Conservation (phyloP, 73 alveolate species). For the Paramecium primaurelia region DNA sequence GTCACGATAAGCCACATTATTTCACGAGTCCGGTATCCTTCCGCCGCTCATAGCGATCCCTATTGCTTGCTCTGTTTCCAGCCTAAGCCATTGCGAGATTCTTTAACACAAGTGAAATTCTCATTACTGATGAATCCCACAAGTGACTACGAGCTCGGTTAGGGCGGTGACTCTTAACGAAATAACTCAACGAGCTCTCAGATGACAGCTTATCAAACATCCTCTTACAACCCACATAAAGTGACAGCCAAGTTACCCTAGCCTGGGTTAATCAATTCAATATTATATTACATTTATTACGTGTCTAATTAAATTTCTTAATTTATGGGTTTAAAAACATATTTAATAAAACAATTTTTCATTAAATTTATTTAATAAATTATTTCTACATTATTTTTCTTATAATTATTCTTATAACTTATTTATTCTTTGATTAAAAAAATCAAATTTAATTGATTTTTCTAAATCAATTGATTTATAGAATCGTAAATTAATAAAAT, state of each 20-base stretch:
- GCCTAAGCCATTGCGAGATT: slow-evolving; percentile 54
- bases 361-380: slow-evolving; percentile 62
- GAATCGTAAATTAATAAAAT: neutral
- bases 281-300: neutral
- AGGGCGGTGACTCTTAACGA: slow-evolving; percentile 62
- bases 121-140: slow-evolving; percentile 38
- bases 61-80: slow-evolving; percentile 55
- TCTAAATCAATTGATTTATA: neutral
- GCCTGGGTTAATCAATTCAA: slow-evolving; percentile 17
- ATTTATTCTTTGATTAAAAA: neutral
- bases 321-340: neutral
- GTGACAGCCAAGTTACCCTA: slow-evolving; percentile 40
- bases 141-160: slow-evolving; percentile 57
- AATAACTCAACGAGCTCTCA: slow-evolving; percentile 53
- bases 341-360: neutral
- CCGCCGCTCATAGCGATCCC: slow-evolving; percentile 63
- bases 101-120: slow-evolving; percentile 37
- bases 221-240: slow-evolving; percentile 42
- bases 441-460: too few species aligned
- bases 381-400: slow-evolving; percentile 77
- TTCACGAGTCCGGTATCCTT: slow-evolving; percentile 60
- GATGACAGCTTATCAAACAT: slow-evolving; percentile 23
- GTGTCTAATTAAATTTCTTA: neutral
- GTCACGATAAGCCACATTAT: slow-evolving; percentile 50
- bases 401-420: slow-evolving; percentile 51